Evolutionary conservation across 176 grass and related monocot genomes (phyloP), one percentile per base, ranked within the genome.

Genomic region (Urochloa ruziziensis): DNA sequence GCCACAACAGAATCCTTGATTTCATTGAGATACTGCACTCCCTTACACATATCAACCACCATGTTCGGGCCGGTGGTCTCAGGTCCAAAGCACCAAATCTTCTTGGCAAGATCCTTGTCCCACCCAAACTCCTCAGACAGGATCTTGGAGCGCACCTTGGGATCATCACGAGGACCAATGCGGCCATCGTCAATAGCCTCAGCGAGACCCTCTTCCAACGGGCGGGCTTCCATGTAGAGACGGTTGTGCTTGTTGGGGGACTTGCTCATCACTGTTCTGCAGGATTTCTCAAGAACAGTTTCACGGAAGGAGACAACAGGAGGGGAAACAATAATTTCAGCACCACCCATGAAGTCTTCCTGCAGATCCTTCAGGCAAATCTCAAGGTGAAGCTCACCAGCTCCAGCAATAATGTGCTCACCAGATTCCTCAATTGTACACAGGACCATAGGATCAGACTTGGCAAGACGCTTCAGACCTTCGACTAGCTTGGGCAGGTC

Each of bases 31-130:
- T 94, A 91, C 69, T 94, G 92, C 35, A 94, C 92, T 91, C 92
- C 89, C 86, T 94, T 94, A 67, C 92, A 94, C 92, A 94, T 94
- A 73, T 94, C 92, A 42, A 94, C 92, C 2, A 91, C 92, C 89
- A 94, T 91, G 80, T 91, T 94, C 0, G 92, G 89, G 16, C 92
- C 92, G 0, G 92, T 94, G 11, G 92, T 91, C 81, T 95, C 93
- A 43, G 90, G 93, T 67, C 92, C 93, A 77, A 95, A 95, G 71
- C 93, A 95, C 93, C 93, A 95, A 29, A 95, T 95, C 74, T 95
- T 95, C 90, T 95, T 95, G 44, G 88, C 90, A 27, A 95, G 93
- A 74, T 95, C 90, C 88, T 95, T 92, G 54, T 96, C 90, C 90
- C 94, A 96, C 8, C 90, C 88, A 28, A 89, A 96, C 70, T 96